A percentile compares a stretch with the other conserved stretches of the same genome.
These are phyloP conservation scores for Irpex sp. DNA, from an alignment of 1,284 basidiomycete genomes.

Conservation along the genomic window DNA sequence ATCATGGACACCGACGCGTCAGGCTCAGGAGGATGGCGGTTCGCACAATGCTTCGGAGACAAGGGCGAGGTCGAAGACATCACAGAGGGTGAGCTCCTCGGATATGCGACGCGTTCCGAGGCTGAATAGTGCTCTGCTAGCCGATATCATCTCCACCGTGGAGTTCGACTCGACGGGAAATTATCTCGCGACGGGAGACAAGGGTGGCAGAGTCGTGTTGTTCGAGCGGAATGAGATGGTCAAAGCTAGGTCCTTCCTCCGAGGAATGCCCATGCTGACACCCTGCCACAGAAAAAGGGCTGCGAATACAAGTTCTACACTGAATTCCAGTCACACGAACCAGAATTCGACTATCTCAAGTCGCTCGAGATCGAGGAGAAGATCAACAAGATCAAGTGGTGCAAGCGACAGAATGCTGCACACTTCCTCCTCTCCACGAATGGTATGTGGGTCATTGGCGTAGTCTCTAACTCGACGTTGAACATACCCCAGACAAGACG, in stretches of 20 bases:
- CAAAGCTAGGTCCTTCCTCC: slow-evolving; percentile 31
- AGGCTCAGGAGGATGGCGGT: slow-evolving; percentile 89
- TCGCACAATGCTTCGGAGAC: slow-evolving; percentile 99
- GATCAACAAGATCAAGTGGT: slow-evolving; percentile 99
- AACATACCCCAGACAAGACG: slow-evolving; percentile 79
- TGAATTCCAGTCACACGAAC: slow-evolving; percentile 99
- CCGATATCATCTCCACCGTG: slow-evolving; percentile 98
- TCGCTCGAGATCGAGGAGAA: slow-evolving; percentile 99
- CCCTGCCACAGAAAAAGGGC: slow-evolving; percentile 81
- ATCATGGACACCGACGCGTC: slow-evolving; percentile 77
- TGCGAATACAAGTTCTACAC: slow-evolving; percentile 99
- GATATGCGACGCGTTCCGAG: slow-evolving; percentile 8
- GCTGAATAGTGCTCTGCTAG: slow-evolving; percentile 39
- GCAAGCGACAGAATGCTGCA: slow-evolving; percentile 94
- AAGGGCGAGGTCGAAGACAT: slow-evolving; percentile 99
- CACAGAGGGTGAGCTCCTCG: slow-evolving; percentile 78
- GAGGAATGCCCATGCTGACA: slow-evolving; percentile 6
- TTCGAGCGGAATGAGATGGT: slow-evolving; percentile 99
- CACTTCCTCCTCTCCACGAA: slow-evolving; percentile 98
- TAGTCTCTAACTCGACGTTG: background rate
- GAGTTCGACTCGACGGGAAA: slow-evolving; percentile 99
- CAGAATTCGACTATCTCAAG: slow-evolving; percentile 99
- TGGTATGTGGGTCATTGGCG: slow-evolving; percentile 44
- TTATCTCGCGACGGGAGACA: slow-evolving; percentile 99
- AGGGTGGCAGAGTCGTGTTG: slow-evolving; percentile 96